These are phyloP conservation scores for Rhynchosporium agropyri DNA, from an alignment of 2,329 filamentous ascomycete genomes.

Conservation along the genomic window DNA sequence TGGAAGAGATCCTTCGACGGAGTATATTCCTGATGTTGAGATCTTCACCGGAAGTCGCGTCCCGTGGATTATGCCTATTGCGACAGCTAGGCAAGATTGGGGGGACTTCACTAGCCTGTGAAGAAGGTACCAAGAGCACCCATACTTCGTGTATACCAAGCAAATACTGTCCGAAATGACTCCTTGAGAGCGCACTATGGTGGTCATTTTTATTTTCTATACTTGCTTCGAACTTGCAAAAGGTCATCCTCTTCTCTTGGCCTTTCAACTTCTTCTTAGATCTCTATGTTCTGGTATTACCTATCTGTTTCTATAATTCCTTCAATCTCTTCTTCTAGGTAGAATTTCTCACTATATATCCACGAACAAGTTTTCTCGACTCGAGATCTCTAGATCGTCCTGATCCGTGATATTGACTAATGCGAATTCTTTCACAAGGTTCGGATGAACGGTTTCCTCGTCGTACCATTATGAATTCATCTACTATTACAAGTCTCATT, in stretches of 20 bases:
- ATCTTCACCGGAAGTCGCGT: constrained; percentile 34
- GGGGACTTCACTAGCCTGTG: constrained; percentile 26
- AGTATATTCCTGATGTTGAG: constrained; percentile 33
- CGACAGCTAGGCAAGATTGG: constrained; percentile 31
- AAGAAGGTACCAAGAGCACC: neutral
- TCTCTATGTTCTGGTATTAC: neutral
- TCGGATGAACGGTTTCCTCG: neutral
- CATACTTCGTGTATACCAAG: too few relatives aligned
- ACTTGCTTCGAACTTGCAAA: neutral
- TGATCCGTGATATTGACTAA: constrained; percentile 23
- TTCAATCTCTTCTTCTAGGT: constrained; percentile 19
- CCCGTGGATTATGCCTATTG: constrained; percentile 28
- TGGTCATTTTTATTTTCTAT: neutral
- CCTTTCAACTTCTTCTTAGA: neutral
- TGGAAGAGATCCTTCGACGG: constrained; percentile 22
- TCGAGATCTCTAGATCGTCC: constrained; percentile 18
- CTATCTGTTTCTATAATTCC: neutral
- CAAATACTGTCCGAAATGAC: too few relatives aligned
- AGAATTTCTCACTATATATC: constrained; percentile 22
- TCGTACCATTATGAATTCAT: too few relatives aligned
- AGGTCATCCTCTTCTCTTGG: neutral
- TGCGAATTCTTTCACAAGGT: constrained; percentile 16
- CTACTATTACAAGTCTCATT: neutral
- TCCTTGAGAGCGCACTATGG: neutral
- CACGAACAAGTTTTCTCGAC: constrained; percentile 18